phyloP scores from a whole-genome alignment of 2,329 filamentous ascomycete species.

The Hymenoscyphus fructigenus region DNA sequence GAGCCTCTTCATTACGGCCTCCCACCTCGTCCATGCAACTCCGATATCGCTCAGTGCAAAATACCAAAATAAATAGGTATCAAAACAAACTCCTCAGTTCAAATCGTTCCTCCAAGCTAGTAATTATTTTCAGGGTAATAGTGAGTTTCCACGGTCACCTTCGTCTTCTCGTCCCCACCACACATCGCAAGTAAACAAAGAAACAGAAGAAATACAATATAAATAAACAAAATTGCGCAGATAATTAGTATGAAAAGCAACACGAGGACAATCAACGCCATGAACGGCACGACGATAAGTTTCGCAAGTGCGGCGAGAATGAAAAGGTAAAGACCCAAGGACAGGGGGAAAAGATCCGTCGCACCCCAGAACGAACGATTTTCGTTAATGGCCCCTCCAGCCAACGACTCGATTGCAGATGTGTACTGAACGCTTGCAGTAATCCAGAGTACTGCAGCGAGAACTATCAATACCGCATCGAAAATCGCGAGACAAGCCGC shows the following conservation, averaged over 20 bases:
- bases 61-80: no score
- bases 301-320: neutral
- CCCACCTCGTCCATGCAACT: no score
- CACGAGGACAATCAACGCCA: neutral
- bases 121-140: neutral
- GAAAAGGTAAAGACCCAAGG: slow-evolving; percentile 1
- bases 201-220: slow-evolving; percentile 1
- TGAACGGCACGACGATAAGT: slow-evolving; percentile 3
- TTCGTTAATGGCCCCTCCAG: neutral
- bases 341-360: neutral
- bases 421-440: neutral
- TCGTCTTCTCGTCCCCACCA: neutral
- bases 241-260: neutral
- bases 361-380: neutral
- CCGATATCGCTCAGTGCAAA: no score
- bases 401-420: neutral
- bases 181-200: neutral
- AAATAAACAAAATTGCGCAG: neutral
- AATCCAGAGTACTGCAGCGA: slow-evolving; percentile 2
- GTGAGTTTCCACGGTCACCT: neutral
- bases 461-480: neutral
- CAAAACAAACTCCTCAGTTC: no score
- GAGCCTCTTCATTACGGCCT: no score
- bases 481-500: slow-evolving; percentile 4
- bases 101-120: no score